Evolutionary conservation across 495 filamentous ascomycete genomes (phyloP), one percentile per base, ranked within the genome.

Genomic region (Friedmanniomyces endolithicus): DNA sequence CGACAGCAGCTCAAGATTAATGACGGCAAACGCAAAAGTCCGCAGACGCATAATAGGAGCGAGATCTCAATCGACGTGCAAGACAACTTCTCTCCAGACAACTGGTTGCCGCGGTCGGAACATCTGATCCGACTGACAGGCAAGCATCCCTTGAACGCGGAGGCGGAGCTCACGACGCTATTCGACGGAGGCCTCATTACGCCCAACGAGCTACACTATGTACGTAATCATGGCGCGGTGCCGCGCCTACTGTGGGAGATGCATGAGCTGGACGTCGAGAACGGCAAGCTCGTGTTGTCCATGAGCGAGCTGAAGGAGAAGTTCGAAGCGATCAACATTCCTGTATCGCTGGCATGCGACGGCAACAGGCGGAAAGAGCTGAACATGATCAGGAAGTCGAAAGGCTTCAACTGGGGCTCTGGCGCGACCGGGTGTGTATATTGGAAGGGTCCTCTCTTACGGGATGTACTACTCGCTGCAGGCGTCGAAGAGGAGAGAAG

Each of bases 141-240:
- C 20, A 69, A 66, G 29, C 65, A 70, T 50, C 67, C 69, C 0
- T 29, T 71, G 37, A 71, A 70, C 39, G 66, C 55, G 1, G 67
- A 71, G 52, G 40, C 60, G 9, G 19, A 55, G 12, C 51, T 69
- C 3, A 51, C 50, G 1, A 20, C 33, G 20, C 56, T 68, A 0
- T 65, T 63, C 24, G 60, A 64, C 1, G 67, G 58, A 19, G 60
- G 60, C 22, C 39, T 63, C 4, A 60, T 63, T 47, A 63, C 60
- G 20, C 60, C 60, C n/a, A 63, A 63, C 44, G 58, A 63, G 35
- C 44, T 63, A 11, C 58, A 60, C 43, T 63, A 61, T 45, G 58
- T 63, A 3, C 52, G 60, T 1, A 63, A 61, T 29, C 60, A 63
- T 43, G 60, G 57, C 14, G 57, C 57, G 16, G 60, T 63, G 6